Base-by-base conservation (phyloP, 441 rosid genomes). In the Kokia cookei region DNA sequence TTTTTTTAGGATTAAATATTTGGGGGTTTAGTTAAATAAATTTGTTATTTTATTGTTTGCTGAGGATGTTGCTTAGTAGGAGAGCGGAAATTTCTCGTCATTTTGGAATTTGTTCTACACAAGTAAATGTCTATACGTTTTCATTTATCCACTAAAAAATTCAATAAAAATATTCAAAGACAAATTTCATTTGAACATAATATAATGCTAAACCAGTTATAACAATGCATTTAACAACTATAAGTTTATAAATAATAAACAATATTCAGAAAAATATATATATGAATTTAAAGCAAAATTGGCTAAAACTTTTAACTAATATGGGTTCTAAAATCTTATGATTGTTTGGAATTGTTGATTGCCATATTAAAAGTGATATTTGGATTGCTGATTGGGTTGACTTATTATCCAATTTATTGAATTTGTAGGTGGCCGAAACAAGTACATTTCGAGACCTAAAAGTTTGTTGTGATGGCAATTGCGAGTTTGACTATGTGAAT, bases 51-150 rank as follows among this genome's bases (percentile, higher is more conserved):
- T 13, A 48, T 48, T 14, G 53, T 27, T 45, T 14, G 62, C 50
- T 8, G 12, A 7, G 51, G 7, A 7, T 37, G 10, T 40, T 22
- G 70, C 71, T 10, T 5, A 6, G 65, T 10, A 37, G 65, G 54
- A 54, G 65, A 29, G 2, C 3, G 40, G 77, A 74, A 32, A 71
- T 62, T 69, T 69, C n/a, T 63, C 61, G 77, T 78, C 74, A 74
- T 78, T 73, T 11, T 70, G 24, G 8, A 13, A 8, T 66, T 50
- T 51, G 5, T 3, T 42, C 13, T 27, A 50, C 15, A 50, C 2
- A 14, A 51, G 8, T 51, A 51, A 58, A 24, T 24, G 27, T 58
- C 35, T 58, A 29, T 1, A 24, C 57, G 4, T 51, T 51, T 51
- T 51, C 19, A n/a, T 51, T 51, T 51, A 26, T 24, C 13, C 13